Conservation (phyloP, 129 eudicot genomes). For the Tagetes erecta region DNA sequence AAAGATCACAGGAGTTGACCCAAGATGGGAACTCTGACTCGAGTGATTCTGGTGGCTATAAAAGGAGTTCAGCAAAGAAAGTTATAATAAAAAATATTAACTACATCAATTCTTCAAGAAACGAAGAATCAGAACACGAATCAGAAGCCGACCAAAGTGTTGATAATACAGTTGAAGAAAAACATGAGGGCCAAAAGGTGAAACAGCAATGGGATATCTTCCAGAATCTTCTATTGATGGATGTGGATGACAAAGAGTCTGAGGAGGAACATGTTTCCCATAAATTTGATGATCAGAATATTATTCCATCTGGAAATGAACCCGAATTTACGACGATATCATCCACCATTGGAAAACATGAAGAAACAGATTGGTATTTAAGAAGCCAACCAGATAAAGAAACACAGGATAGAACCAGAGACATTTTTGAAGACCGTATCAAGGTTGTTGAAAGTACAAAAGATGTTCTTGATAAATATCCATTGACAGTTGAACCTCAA, state of each 20-base stretch:
- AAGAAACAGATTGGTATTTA: constrained; percentile 55
- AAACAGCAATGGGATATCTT: constrained; percentile 72
- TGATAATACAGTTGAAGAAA: constrained; percentile 22
- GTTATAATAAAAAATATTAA: constrained; percentile 68
- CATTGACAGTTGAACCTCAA: constrained; percentile 53
- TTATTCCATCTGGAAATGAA: constrained; percentile 22
- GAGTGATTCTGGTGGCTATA: constrained; percentile 40
- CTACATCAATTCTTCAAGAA: constrained; percentile 47
- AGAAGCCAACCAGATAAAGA: constrained; percentile 41
- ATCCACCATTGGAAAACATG: constrained; percentile 38
- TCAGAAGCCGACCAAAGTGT: constrained; percentile 36
- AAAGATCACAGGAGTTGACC: constrained; percentile 29
- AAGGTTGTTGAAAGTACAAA: constrained; percentile 34
- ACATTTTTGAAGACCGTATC: constrained; percentile 36
- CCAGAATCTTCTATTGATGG: constrained; percentile 68
- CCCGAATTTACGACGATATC: constrained; percentile 36
- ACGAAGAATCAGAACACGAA: constrained; percentile 36
- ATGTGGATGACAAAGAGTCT: constrained; percentile 45
- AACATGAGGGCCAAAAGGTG: constrained; percentile 40
- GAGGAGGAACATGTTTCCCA: constrained; percentile 44
- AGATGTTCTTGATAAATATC: constrained; percentile 49
- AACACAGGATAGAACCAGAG: constrained; percentile 29
- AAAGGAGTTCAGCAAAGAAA: constrained; percentile 51
- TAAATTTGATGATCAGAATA: constrained; percentile 31
- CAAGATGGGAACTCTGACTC: constrained; percentile 35